Conservation (phyloP, 2,329 filamentous ascomycete species). For the Chrysoporthe cubensis region DNA sequence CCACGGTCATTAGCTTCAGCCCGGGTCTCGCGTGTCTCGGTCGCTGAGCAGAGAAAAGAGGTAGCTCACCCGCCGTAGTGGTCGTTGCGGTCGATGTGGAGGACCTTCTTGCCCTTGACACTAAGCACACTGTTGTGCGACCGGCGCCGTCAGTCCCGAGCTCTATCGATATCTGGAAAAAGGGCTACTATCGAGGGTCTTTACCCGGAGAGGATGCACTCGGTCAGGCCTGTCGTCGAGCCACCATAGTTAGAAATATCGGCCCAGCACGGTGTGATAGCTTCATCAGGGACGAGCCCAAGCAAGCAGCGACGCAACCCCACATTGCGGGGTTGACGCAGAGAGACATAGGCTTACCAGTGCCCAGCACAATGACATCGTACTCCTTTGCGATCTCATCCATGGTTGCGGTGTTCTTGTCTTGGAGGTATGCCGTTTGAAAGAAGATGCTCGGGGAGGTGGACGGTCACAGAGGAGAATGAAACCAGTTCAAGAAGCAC, state of each 20-base stretch:
- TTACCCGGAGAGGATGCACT: conserved; percentile 98
- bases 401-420: conserved; percentile 60
- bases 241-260: conserved; percentile 29
- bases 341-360: conserved; percentile 64
- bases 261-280: conserved; percentile 29
- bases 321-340: conserved; percentile 34
- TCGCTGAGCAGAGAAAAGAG: conserved; percentile 30
- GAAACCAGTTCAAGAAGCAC: conserved; percentile 19
- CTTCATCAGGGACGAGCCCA: conserved; percentile 17
- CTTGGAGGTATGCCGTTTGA: conserved; percentile 30
- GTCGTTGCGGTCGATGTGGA: conserved; percentile 98
- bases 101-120: conserved; percentile 98
- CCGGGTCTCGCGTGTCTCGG: not conserved
- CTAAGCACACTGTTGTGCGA: conserved; percentile 74
- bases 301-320: conserved; percentile 27
- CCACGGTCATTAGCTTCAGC: conserved; percentile 15
- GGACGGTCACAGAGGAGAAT: conserved; percentile 23
- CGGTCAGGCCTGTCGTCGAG: conserved; percentile 75
- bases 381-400: conserved; percentile 98
- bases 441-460: conserved; percentile 19
- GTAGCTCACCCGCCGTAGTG: conserved; percentile 90
- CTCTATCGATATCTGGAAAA: no score
- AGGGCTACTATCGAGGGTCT: not conserved
- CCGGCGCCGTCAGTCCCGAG: conserved; percentile 8
- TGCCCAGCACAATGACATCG: conserved; percentile 98